Evolutionary conservation across 352 stramenopile genomes (phyloP), one percentile per base, ranked within the genome.

Genomic region (Globisporangium nagaii): DNA sequence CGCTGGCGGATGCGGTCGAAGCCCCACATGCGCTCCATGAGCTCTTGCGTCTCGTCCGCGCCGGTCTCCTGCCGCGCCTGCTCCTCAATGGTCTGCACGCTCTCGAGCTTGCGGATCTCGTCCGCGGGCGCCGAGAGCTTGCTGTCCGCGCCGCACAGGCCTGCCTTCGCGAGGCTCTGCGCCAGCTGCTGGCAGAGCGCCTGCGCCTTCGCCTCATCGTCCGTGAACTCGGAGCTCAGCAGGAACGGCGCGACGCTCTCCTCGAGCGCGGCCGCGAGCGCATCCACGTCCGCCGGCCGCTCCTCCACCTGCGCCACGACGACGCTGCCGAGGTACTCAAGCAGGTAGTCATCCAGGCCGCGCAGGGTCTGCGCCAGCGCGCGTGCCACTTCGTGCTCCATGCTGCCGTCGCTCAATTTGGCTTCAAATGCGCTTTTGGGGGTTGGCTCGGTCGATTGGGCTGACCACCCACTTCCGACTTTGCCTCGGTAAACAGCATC

Each of bases 21-120:
- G 37, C 84, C 84, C 81, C 81, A 92, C 78, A 94, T 94, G 39
- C 78, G 78, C 36, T 80, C 80, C 70, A 94, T 65, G 28, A 93
- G 58, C 61, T 78, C 71, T 57, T 84, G 70, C 5, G 78, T 69
- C 58, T 88, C 76, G 62, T 63, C 66, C 39, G 69, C 66, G 20
- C 72, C 75, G 20, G 64, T 41, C 44, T 85, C 72, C 19, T 64
- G 44, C 32, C 77, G 75, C 40, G 79, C 73, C 43, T 77, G 71
- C 51, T 93, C 79, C 50, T 93, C 77, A 53, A 93, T 92, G 53
- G 64, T 85, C 48, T 88, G 74, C 15, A 75, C 65, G 36, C 65
- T 78, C 11, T 77, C 77, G 49, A 94, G 62, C 13, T 79, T 77
- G 5, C 78, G 78, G 42, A 91, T 66, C 15, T 71, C 73, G 36